These are phyloP conservation scores for Penicillium nucicola DNA, from an alignment of 495 filamentous ascomycete species.

Conservation along the genomic window DNA sequence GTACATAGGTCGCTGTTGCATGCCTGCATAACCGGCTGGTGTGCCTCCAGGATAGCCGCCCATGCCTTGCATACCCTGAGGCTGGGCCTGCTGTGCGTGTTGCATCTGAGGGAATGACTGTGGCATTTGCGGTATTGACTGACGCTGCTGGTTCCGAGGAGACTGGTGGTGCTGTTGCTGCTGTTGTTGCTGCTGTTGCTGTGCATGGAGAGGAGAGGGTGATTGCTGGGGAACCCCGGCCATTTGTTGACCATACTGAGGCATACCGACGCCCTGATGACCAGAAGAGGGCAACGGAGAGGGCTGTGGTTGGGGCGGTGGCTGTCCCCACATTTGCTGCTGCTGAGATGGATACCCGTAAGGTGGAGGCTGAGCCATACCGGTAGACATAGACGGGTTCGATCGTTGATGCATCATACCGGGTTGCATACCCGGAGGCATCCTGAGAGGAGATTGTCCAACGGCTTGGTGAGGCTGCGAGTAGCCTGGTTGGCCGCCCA, in stretches of 20 bases:
- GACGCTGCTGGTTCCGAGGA: slow-evolving; percentile 45
- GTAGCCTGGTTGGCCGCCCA: slow-evolving; percentile 34
- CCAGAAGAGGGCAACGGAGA: slow-evolving; percentile 41
- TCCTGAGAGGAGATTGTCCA: slow-evolving; percentile 41
- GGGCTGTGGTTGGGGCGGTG: slow-evolving; percentile 53
- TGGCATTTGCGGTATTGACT: slow-evolving; percentile 38
- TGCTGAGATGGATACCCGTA: slow-evolving; percentile 46
- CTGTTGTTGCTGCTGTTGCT: slow-evolving; percentile 45
- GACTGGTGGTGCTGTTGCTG: slow-evolving; percentile 47
- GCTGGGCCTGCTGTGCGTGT: slow-evolving; percentile 55
- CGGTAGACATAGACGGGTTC: slow-evolving; percentile 38
- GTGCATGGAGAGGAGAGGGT: slow-evolving; percentile 42
- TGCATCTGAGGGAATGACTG: slow-evolving; percentile 47
- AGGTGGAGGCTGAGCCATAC: slow-evolving; percentile 35
- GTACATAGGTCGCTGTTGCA: slow-evolving; percentile 42
- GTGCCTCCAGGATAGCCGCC: slow-evolving; percentile 36
- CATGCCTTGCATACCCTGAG: slow-evolving; percentile 52
- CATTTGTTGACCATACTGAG: slow-evolving; percentile 45
- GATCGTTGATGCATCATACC: slow-evolving; percentile 46
- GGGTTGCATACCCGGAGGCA: slow-evolving; percentile 41
- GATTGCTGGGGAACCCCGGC: slow-evolving; percentile 37
- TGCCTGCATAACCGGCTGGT: slow-evolving; percentile 34
- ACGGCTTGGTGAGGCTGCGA: slow-evolving; percentile 38
- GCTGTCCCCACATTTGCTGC: slow-evolving; percentile 53
- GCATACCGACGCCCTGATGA: slow-evolving; percentile 39